A percentile compares a stretch with the other conserved stretches of the same genome.
These are phyloP conservation scores for Cenchrus purpureus DNA, from an alignment of 176 grass and related monocot genomes.

Conservation along the genomic window DNA sequence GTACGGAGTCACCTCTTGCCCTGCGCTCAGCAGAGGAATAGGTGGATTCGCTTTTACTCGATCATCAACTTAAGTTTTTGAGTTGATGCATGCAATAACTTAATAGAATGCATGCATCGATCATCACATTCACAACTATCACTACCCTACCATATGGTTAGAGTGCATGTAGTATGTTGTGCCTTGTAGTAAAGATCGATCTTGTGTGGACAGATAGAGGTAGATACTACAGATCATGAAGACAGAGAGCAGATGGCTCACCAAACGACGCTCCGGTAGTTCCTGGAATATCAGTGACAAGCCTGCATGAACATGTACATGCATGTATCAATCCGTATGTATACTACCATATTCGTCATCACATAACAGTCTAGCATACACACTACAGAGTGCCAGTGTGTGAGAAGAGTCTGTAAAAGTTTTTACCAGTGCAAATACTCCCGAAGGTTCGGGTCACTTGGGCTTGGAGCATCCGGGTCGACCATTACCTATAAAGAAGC, in stretches of 20 bases:
- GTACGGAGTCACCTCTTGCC: slow-evolving; percentile 67
- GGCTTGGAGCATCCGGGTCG: slow-evolving; percentile 84
- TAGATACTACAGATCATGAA: neutral
- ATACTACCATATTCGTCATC: neutral
- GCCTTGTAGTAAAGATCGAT: neutral
- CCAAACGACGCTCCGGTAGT: slow-evolving; percentile 62
- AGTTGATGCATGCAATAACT: no score
- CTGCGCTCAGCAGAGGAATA: neutral
- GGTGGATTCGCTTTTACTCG: no score
- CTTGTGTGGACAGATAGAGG: neutral
- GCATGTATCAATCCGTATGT: slow-evolving; percentile 18
- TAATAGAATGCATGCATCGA: no score
- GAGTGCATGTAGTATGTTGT: neutral
- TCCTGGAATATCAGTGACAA: slow-evolving; percentile 75
- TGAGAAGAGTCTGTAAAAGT: no score
- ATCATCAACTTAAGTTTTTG: no score
- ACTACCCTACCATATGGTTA: no score
- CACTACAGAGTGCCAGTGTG: neutral
- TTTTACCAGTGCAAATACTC: slow-evolving; percentile 79
- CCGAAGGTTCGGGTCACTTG: slow-evolving; percentile 66
- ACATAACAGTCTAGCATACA: neutral
- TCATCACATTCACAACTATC: no score
- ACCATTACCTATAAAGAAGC: slow-evolving; percentile 61
- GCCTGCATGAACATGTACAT: slow-evolving; percentile 37
- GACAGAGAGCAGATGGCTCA: slow-evolving; percentile 12